A percentile compares a stretch with the other conserved stretches of the same genome.
Evolutionary conservation across 2,329 filamentous ascomycete genomes (phyloP).

Genomic region (Teratosphaeria viscida): DNA sequence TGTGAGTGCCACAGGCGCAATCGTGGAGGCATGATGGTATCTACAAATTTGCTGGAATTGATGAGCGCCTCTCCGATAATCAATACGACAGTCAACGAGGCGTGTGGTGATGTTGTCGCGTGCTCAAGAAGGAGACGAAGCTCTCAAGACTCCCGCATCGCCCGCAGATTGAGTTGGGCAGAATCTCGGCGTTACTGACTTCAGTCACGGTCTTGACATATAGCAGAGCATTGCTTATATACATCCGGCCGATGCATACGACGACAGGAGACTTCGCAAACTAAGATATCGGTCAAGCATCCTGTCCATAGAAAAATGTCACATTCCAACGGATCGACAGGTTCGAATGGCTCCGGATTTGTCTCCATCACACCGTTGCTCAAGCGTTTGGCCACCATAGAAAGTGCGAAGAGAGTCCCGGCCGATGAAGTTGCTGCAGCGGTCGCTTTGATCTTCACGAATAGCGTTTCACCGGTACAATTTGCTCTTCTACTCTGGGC

Average conservation of each 20-base stretch:
- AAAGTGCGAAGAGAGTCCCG: constrained; percentile 40
- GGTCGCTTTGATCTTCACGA: constrained; percentile 82
- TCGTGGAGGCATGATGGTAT: constrained; percentile 43
- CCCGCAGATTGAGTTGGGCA: background rate
- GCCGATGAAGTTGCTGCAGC: constrained; percentile 81
- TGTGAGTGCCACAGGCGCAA: constrained; percentile 32
- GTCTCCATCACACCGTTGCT: constrained; percentile 60
- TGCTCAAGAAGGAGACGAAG: background rate
- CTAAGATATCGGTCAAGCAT: background rate
- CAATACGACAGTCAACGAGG: background rate
- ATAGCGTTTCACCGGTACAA: constrained; percentile 79
- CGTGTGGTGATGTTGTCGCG: background rate
- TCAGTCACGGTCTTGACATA: background rate
- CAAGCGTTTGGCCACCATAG: constrained; percentile 51
- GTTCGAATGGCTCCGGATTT: constrained; percentile 2
- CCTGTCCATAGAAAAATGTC: constrained; percentile 5
- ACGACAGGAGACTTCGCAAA: background rate
- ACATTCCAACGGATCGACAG: constrained; percentile 1
- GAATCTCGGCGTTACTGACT: background rate
- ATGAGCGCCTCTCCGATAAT: background rate
- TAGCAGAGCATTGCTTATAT: background rate
- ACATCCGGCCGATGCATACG: background rate
- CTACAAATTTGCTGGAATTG: background rate
- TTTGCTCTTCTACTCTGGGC: constrained; percentile 79
- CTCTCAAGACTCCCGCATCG: background rate